phyloP scores from a whole-genome alignment of 2,329 filamentous ascomycete genomes.

The Hawksworthiomyces lignivorus region DNA sequence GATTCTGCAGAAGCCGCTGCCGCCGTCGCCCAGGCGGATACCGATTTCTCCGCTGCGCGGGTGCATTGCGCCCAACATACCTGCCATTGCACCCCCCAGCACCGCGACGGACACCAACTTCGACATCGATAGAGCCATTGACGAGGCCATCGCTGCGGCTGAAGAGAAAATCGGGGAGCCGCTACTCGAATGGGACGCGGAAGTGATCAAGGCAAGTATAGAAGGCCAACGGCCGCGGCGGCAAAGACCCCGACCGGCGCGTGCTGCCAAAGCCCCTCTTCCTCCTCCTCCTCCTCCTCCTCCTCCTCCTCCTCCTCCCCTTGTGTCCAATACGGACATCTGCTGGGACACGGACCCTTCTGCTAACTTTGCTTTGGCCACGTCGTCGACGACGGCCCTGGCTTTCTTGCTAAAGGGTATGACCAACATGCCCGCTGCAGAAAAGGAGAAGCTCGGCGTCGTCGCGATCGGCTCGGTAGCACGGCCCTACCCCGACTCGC shows the following conservation, averaged over 20 bases:
- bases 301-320: not conserved
- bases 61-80: no score
- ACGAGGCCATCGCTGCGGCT: not conserved
- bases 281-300: not conserved
- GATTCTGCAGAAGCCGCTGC: constrained; percentile 1
- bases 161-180: constrained; percentile 4
- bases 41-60: constrained; percentile 5
- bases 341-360: constrained; percentile 3
- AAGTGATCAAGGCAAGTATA: constrained; percentile 13
- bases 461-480: constrained; percentile 7
- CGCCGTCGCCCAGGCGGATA: constrained; percentile 5
- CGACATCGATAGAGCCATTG: not conserved
- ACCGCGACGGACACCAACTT: no score
- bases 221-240: not conserved
- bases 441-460: constrained; percentile 2
- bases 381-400: constrained; percentile 10
- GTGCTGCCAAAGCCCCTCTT: not conserved
- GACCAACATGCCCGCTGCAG: not conserved
- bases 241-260: not conserved
- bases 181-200: constrained; percentile 12
- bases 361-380: constrained; percentile 11
- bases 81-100: no score
- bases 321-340: not conserved
- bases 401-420: constrained; percentile 6
- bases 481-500: not conserved